Evolutionary conservation across 1,139 yeast genomes (phyloP).

Genomic region (Magnusiomyces starmeri): DNA sequence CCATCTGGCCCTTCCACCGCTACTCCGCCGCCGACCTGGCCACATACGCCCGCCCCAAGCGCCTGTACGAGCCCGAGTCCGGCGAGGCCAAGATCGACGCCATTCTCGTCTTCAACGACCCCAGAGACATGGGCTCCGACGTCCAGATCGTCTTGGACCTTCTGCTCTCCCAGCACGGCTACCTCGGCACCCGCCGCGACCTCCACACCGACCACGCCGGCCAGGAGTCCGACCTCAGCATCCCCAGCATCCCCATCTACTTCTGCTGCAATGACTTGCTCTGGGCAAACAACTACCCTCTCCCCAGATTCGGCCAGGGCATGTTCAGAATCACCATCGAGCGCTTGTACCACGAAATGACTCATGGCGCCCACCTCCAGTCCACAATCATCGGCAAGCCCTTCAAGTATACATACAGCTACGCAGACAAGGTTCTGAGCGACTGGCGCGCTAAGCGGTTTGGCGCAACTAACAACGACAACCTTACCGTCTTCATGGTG

Average conservation of each 20-base stretch:
- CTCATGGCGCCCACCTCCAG: constrained; percentile 44
- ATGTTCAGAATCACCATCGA: constrained; percentile 67
- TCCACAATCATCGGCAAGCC: constrained; percentile 81
- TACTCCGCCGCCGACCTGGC: constrained; percentile 43
- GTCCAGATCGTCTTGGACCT: constrained; percentile 70
- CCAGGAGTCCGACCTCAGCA: constrained; percentile 12
- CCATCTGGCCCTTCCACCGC: constrained; percentile 69
- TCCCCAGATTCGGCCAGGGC: constrained; percentile 91
- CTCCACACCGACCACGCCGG: constrained; percentile 17
- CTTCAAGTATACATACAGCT: constrained; percentile 69
- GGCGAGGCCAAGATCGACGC: constrained; percentile 38
- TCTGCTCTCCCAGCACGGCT: constrained; percentile 56
- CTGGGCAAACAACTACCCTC: constrained; percentile 79
- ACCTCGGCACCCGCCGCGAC: constrained; percentile 53
- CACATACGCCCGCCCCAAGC: constrained; percentile 36
- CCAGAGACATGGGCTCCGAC: constrained; percentile 86
- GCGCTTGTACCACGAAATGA: constrained; percentile 52
- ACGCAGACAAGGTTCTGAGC: constrained; percentile 64
- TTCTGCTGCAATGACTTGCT: constrained; percentile 83
- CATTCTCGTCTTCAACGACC: constrained; percentile 80
- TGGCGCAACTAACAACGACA: constrained; percentile 20
- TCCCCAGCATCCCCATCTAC: constrained; percentile 70
- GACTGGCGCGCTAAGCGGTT: constrained; percentile 40
- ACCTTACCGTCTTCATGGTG: constrained; percentile 65
- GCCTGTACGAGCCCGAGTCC: constrained; percentile 13